Conservation (phyloP, 2,329 filamentous ascomycete genomes). For the Hypomyces rosellus region DNA sequence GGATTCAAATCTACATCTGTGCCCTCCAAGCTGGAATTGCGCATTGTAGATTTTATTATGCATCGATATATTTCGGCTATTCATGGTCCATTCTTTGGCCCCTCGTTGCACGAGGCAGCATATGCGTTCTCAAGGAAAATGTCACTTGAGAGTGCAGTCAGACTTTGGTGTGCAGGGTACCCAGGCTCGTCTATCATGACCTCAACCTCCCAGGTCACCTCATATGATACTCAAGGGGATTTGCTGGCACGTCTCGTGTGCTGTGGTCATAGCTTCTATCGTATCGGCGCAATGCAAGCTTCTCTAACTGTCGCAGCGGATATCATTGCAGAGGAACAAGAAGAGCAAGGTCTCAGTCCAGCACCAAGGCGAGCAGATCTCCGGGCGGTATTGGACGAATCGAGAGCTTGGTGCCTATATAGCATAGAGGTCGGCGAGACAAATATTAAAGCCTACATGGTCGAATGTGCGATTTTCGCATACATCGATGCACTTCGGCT, state of each 20-base stretch:
- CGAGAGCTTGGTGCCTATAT: slow-evolving; percentile 32
- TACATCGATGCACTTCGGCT: slow-evolving; percentile 37
- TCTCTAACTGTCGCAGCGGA: slow-evolving; percentile 34
- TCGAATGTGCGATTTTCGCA: slow-evolving; percentile 24
- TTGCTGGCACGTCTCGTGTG: slow-evolving; percentile 32
- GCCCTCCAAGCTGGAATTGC: slow-evolving; percentile 33
- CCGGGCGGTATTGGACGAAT: slow-evolving; percentile 34
- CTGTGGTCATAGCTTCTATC: slow-evolving; percentile 37
- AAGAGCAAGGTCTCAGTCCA: slow-evolving; percentile 33
- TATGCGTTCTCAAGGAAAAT: slow-evolving; percentile 47
- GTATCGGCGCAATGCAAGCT: slow-evolving; percentile 27
- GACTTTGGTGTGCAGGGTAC: slow-evolving; percentile 36
- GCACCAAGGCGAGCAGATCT: slow-evolving; percentile 34
- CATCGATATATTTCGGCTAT: slow-evolving; percentile 49
- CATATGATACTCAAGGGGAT: slow-evolving; percentile 13
- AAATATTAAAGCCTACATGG: slow-evolving; percentile 47
- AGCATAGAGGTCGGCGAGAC: slow-evolving; percentile 45
- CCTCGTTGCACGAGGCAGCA: slow-evolving; percentile 33
- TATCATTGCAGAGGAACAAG: slow-evolving; percentile 32
- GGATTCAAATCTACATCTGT: slow-evolving; percentile 17
- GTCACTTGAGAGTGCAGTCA: slow-evolving; percentile 41
- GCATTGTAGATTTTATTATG: slow-evolving; percentile 44
- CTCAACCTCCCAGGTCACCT: background rate
- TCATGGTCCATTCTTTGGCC: slow-evolving; percentile 46
- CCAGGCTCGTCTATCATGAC: slow-evolving; percentile 16